These are phyloP conservation scores for Dothideomycetes sp. DNA, from an alignment of 2,329 filamentous ascomycete species.

Conservation along the genomic window DNA sequence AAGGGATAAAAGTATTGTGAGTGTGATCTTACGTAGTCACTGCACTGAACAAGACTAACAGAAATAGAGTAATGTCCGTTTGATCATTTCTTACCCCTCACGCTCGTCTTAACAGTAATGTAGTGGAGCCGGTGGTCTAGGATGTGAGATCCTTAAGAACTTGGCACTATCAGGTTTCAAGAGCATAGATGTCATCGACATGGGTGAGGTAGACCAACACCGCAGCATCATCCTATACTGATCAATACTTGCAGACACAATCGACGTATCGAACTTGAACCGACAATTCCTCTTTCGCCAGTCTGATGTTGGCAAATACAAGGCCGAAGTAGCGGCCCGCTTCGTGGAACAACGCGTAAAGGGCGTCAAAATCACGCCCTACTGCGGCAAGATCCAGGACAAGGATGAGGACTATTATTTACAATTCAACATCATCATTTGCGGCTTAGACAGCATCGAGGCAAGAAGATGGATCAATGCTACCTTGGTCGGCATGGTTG, in stretches of 20 bases:
- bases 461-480: slow-evolving; percentile 98
- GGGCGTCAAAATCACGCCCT: slow-evolving; percentile 84
- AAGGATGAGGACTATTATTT: slow-evolving; percentile 94
- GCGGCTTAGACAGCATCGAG: slow-evolving; percentile 92
- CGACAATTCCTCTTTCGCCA: slow-evolving; percentile 93
- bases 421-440: slow-evolving; percentile 90
- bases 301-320: slow-evolving; percentile 81
- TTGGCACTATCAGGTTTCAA: slow-evolving; percentile 91
- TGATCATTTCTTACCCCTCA: slow-evolving; percentile 19
- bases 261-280: slow-evolving; percentile 96
- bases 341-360: slow-evolving; percentile 87
- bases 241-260: slow-evolving; percentile 66
- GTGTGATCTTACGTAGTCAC: background rate
- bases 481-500: slow-evolving; percentile 81
- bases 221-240: slow-evolving; percentile 5
- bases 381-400: slow-evolving; percentile 92
- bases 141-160: slow-evolving; percentile 95
- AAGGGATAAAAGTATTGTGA: slow-evolving; percentile 48
- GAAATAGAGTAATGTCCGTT: slow-evolving; percentile 41
- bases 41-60: slow-evolving; percentile 13
- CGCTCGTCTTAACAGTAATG: slow-evolving; percentile 1
- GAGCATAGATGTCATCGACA: slow-evolving; percentile 97
- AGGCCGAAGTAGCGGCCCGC: slow-evolving; percentile 82
- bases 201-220: slow-evolving; percentile 50
- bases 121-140: slow-evolving; percentile 85